phyloP scores from a whole-genome alignment of 1,139 yeast genomes.

The Debaryomyces sp. region DNA sequence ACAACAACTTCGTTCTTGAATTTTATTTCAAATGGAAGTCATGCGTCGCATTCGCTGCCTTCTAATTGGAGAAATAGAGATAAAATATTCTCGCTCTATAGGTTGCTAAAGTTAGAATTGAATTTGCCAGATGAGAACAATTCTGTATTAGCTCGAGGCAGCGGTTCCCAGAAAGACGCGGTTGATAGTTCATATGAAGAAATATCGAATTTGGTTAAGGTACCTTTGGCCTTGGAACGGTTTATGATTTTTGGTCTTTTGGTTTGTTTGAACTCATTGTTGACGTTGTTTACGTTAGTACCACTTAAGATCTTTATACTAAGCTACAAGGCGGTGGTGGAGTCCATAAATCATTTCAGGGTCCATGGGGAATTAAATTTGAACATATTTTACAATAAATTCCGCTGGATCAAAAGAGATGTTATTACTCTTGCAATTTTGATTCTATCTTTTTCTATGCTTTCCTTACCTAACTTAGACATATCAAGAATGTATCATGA shows the following conservation, averaged over 20 bases:
- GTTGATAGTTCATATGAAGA: constrained; percentile 46
- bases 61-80: constrained; percentile 1
- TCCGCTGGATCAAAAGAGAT: constrained; percentile 44
- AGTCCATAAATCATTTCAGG: constrained; percentile 6
- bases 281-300: constrained; percentile 73
- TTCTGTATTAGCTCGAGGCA: constrained; percentile 10
- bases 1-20: constrained; percentile 12
- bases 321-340: constrained; percentile 4
- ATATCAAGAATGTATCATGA: constrained; percentile 87
- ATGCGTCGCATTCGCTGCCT: neutral
- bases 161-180: constrained; percentile 9
- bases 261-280: constrained; percentile 75
- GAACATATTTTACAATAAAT: constrained; percentile 1
- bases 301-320: constrained; percentile 60
- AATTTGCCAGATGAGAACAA: constrained; percentile 28
- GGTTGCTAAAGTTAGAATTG: constrained; percentile 36
- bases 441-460: constrained; percentile 35
- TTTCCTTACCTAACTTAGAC: constrained; percentile 57
- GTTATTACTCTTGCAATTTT: constrained; percentile 50
- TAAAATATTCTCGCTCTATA: constrained; percentile 29
- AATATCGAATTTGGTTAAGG: constrained; percentile 58
- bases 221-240: constrained; percentile 71
- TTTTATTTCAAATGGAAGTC: constrained; percentile 7
- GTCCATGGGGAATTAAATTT: constrained; percentile 7
- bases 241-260: constrained; percentile 78